Percentiles rank a stretch among this genome's conserved stretches.
phyloP scores from a whole-genome alignment of 208 protist genomes.

The Trypanosoma caninum region DNA sequence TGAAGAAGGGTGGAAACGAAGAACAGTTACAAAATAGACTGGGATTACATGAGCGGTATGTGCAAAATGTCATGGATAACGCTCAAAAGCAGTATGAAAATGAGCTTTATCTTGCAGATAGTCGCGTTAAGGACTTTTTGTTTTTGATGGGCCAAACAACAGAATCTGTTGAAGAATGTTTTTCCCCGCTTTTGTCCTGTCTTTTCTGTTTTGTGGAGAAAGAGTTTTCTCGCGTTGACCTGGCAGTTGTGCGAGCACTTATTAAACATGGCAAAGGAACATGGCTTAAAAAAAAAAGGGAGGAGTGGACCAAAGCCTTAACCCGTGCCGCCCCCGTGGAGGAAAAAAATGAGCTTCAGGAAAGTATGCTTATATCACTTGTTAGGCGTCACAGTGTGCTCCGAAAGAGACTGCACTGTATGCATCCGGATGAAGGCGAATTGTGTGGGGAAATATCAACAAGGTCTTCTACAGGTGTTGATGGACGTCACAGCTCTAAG shows the following conservation, averaged over 20 bases:
- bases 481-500: background rate
- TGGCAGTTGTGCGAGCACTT: constrained; percentile 64
- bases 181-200: background rate
- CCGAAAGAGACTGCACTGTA: constrained; percentile 6
- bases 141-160: background rate
- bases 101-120: constrained; percentile 12
- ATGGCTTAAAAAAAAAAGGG: constrained; percentile 45
- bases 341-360: constrained; percentile 16
- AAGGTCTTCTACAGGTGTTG: background rate
- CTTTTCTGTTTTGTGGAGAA: constrained; percentile 71
- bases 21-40: background rate
- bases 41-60: background rate
- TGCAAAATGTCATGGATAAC: background rate
- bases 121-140: constrained; percentile 13
- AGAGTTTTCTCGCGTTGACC: constrained; percentile 54
- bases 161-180: background rate
- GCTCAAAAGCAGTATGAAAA: constrained; percentile 12
- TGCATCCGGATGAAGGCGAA: background rate
- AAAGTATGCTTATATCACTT: constrained; percentile 16
- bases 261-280: constrained; percentile 57
- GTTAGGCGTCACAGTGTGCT: constrained; percentile 17
- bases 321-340: background rate
- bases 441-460: background rate
- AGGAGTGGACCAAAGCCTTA: constrained; percentile 39
- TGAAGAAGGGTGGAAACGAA: background rate